phyloP scores from a whole-genome alignment of 768 basidiomycete genomes.

The Tylopilus rubrobrunneus region DNA sequence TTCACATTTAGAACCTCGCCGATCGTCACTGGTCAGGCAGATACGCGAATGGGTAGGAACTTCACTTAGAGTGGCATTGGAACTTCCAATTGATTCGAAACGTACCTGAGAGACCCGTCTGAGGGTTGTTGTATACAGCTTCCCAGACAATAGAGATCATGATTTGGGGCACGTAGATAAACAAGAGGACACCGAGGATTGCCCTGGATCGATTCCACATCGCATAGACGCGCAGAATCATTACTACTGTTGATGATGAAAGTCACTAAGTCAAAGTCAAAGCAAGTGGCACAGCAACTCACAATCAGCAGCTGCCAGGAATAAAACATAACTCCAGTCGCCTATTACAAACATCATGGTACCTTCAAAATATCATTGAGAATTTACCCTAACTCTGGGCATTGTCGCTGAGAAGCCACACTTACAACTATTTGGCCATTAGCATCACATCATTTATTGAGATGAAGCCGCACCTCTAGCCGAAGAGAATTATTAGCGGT shows the following conservation, averaged over 20 bases:
- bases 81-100: background rate
- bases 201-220: background rate
- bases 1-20: no score
- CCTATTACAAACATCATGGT: background rate
- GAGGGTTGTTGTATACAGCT: no score
- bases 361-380: background rate
- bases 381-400: no score
- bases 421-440: background rate
- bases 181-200: background rate
- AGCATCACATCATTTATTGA: background rate
- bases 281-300: background rate
- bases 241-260: background rate
- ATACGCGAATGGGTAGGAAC: no score
- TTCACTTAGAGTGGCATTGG: no score
- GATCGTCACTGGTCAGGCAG: no score
- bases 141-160: background rate
- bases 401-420: background rate
- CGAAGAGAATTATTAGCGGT: background rate
- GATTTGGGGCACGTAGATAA: background rate
- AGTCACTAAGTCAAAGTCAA: background rate
- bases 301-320: background rate
- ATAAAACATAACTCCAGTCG: background rate
- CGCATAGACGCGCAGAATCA: slow-evolving; percentile 2
- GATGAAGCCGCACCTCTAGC: background rate
- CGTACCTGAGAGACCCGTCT: background rate